Percentiles rank a stretch among this genome's conserved stretches.
These are phyloP conservation scores for Naganishia vaughanmartiniae DNA, from an alignment of 768 basidiomycete species.

Conservation along the genomic window DNA sequence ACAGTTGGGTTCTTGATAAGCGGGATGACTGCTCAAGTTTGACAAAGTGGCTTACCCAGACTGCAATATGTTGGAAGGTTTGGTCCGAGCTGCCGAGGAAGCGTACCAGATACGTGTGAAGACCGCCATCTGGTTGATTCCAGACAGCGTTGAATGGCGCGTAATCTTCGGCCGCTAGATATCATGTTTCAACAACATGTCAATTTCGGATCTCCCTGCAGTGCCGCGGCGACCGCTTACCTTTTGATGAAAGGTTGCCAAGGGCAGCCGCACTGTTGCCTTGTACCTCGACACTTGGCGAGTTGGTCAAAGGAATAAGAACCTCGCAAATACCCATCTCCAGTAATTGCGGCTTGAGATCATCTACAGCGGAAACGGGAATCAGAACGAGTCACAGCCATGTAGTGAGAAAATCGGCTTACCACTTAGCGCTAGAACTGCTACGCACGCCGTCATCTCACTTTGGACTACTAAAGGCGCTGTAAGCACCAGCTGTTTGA, in stretches of 20 bases:
- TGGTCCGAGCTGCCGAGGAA: constrained; percentile 91
- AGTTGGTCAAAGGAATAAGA: constrained; percentile 92
- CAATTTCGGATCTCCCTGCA: neutral
- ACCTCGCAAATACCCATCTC: constrained; percentile 99
- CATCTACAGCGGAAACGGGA: constrained; percentile 60
- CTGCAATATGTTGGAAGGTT: constrained; percentile 99
- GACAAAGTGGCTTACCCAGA: constrained; percentile 61
- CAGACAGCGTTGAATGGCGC: constrained; percentile 96
- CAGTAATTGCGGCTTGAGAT: constrained; percentile 89
- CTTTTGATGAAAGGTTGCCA: constrained; percentile 92
- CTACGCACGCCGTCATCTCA: constrained; percentile 99
- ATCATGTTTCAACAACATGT: neutral
- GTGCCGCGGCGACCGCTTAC: constrained; percentile 51
- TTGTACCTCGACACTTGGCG: constrained; percentile 93
- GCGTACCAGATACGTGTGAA: constrained; percentile 88
- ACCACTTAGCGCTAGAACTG: constrained; percentile 93
- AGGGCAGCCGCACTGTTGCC: constrained; percentile 97
- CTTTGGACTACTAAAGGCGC: constrained; percentile 97
- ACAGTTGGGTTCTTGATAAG: neutral
- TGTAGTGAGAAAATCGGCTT: constrained; percentile 45
- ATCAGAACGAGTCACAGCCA: neutral
- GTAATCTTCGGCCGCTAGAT: constrained; percentile 64
- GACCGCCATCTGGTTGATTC: constrained; percentile 95
- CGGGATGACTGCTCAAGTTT: neutral
- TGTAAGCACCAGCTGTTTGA: constrained; percentile 91